Base-by-base conservation (phyloP, 345 rosid species). In the Eucalyptus pauciflora region DNA sequence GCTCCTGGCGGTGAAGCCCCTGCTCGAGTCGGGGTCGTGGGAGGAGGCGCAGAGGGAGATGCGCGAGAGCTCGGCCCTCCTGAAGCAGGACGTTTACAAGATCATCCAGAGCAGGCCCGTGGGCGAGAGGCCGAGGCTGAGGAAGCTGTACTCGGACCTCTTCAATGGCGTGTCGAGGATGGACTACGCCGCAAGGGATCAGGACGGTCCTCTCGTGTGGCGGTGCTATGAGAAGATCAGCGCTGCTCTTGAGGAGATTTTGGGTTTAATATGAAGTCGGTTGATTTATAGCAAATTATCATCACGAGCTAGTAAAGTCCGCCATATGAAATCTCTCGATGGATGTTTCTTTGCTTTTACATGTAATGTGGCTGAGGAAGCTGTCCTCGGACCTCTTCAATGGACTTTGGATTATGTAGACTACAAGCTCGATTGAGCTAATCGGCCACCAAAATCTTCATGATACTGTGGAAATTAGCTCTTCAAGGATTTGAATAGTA, bases 171-270 rank as follows among this genome's bases (percentile, higher is more conserved):
- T 94, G 87, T 93, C 93, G 91, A 90, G 93, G 96, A 90, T 95
- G 79, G 98, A 96, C 90, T 94, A 95, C 88, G 98, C 98, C 60
- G 95, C 95, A 4, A 93, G 98, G 89, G 96, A 93, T 54, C 91
- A 58, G 88, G 95, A 95, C 90, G 90, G 71, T 31, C 86, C 92
- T 4, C 92, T 89, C 10, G 95, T 93, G 13, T 79, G 88, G 92
- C 92, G 86, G 91, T 92, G 90, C 80, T 94, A 94, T 13, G 88
- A 90, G 22, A 93, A 54, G 67, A 93, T 95, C 48, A 92, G 80
- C 15, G 58, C 80, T 37, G 91, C 92, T 2, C 90, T 94, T 7
- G 89, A 92, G 87, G 92, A 93, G 43, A 90, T 97, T 50, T 91
- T 95, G 31, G 87, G 93, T 13, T 90, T 86, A 86, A 87, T 93